Base-by-base conservation (phyloP, 225 moss, liverwort and hornwort species). In the Physcomitrium patens region DNA sequence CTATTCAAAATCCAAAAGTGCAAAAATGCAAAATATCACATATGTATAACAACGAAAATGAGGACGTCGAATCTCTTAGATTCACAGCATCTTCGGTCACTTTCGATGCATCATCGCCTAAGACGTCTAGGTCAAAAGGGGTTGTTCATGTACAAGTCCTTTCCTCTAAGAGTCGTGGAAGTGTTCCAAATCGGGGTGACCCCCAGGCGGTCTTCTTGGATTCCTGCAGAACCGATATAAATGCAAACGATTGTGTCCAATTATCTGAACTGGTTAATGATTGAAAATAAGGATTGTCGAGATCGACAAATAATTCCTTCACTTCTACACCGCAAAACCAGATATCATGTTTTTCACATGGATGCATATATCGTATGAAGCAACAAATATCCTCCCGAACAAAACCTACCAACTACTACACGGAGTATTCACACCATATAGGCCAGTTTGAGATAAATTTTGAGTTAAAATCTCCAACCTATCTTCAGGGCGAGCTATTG, bases 121-220 rank as follows among this genome's bases (percentile, higher is more conserved):
- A 37, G 31, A 7, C 31, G 5, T 37, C 31, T 4, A 37, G 31
- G 31, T 4, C 31, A 37, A 4, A 4, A 7, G 31, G 31, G 0
- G 1, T 37, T 24, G 1, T 37, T 37, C 31, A 37, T 7, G 5
- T 37, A 7, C 4, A 37, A 37, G 7, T 37, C 4, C 31, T 37
- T 37, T 37, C 69, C 26, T 56, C 44, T 83, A 88, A 17, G 68
- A 77, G 54, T 78, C 83, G 6, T 78, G 69, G 28, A 87, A 90
- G 62, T 90, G 87, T 63, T 90, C 87, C 73, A 90, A 67, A 48
- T 90, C 89, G 10, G 89, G 89, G 68, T 90, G 89, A 77, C 78
- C 71, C 2, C 80, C 80, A 10, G 87, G 89, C 10, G 74, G 76
- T 61, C 82, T 79, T 72, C 73, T 77, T 42, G 81, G 12, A 72